phyloP scores from a whole-genome alignment of 2,329 filamentous ascomycete species.

The Arthrobotrys musiformis region DNA sequence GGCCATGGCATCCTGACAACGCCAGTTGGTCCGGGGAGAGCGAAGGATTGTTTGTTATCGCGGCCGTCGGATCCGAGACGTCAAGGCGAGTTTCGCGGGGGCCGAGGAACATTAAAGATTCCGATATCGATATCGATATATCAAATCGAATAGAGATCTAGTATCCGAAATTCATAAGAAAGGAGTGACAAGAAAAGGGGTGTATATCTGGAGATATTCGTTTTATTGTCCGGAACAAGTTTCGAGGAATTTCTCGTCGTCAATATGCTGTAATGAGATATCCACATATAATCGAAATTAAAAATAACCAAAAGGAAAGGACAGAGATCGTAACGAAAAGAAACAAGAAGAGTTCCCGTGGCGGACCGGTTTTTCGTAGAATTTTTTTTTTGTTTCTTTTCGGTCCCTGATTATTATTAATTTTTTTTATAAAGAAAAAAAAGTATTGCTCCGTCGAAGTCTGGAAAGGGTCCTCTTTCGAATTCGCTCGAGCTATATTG shows the following conservation, averaged over 20 bases:
- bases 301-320: background rate
- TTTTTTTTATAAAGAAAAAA: too few relatives aligned
- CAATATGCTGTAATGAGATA: background rate
- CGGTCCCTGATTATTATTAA: too few relatives aligned
- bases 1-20: conserved; percentile 54
- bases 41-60: conserved; percentile 28
- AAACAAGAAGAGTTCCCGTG: conserved; percentile 34
- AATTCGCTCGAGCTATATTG: background rate
- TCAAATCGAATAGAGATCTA: background rate
- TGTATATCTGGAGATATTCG: background rate
- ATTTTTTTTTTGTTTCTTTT: background rate
- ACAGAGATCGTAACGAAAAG: conserved; percentile 8
- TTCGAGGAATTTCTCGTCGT: background rate
- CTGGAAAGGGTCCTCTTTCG: conserved; percentile 1
- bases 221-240: background rate
- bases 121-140: background rate
- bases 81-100: conserved; percentile 35
- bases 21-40: conserved; percentile 28
- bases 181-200: background rate
- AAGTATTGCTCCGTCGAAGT: conserved; percentile 36
- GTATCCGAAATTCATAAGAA: background rate
- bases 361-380: conserved; percentile 23
- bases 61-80: conserved; percentile 33
- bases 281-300: conserved; percentile 19
- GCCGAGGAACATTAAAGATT: conserved; percentile 42